Conservation (phyloP, 2,329 filamentous ascomycete species). For the Simplicillium aogashimaense region DNA sequence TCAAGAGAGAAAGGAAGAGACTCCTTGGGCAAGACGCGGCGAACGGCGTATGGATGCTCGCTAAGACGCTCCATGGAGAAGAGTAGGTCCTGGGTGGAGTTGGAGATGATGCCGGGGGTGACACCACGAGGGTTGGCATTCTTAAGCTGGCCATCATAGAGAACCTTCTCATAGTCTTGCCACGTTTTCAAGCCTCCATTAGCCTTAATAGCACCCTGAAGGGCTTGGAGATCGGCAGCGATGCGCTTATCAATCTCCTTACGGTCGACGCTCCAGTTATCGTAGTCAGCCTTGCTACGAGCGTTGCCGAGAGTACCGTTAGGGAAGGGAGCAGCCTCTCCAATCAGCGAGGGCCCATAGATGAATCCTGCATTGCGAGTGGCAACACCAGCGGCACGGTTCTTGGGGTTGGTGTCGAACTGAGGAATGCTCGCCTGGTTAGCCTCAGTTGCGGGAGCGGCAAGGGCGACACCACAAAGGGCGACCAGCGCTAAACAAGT, state of each 20-base stretch:
- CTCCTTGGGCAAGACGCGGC: slow-evolving; percentile 19
- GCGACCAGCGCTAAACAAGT: not conserved
- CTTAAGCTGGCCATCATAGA: slow-evolving; percentile 31
- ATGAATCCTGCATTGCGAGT: slow-evolving; percentile 4
- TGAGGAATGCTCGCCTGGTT: slow-evolving; percentile 7
- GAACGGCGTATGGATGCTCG: slow-evolving; percentile 27
- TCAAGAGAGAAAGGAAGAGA: slow-evolving; percentile 26
- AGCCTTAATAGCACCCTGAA: slow-evolving; percentile 4
- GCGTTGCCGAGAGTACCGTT: slow-evolving; percentile 11
- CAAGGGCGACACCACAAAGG: not conserved
- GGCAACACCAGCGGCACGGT: slow-evolving; percentile 5
- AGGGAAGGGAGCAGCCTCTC: slow-evolving; percentile 11
- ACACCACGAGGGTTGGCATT: slow-evolving; percentile 21
- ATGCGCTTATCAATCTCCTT: slow-evolving; percentile 8
- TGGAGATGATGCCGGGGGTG: slow-evolving; percentile 23
- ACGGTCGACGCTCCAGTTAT: slow-evolving; percentile 8
- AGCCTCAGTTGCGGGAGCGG: not conserved
- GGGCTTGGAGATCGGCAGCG: slow-evolving; percentile 3
- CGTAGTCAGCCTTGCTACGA: slow-evolving; percentile 7
- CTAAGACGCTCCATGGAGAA: slow-evolving; percentile 39
- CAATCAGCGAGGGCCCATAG: slow-evolving; percentile 12
- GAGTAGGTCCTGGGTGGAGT: slow-evolving; percentile 33
- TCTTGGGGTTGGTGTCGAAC: slow-evolving; percentile 5
- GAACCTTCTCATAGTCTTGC: slow-evolving; percentile 23
- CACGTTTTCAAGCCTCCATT: slow-evolving; percentile 17